Conservation (phyloP, 2,329 filamentous ascomycete species). For the Massarina eburnea region DNA sequence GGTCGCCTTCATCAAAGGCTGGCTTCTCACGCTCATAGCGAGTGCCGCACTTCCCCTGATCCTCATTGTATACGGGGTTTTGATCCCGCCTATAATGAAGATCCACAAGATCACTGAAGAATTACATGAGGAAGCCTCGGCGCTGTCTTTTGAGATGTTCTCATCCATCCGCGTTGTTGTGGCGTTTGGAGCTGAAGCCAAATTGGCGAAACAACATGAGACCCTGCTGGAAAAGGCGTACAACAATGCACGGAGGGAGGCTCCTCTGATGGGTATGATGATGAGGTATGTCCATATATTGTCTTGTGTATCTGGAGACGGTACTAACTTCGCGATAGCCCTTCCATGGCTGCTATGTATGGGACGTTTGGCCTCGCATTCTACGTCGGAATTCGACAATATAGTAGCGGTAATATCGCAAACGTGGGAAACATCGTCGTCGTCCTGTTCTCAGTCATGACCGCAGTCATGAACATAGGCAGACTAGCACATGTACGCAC, state of each 20-base stretch:
- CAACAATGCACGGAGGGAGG: conserved; percentile 27
- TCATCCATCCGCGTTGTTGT: conserved; percentile 40
- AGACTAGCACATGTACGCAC: conserved; percentile 25
- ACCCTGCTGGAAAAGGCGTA: conserved; percentile 28
- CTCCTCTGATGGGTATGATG: conserved; percentile 37
- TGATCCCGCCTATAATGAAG: conserved; percentile 36
- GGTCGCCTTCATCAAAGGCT: conserved; percentile 56
- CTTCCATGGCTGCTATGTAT: conserved; percentile 39
- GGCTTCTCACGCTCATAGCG: conserved; percentile 54
- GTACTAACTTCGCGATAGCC: conserved; percentile 9
- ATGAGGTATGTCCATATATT: conserved; percentile 14
- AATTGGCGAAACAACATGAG: conserved; percentile 34
- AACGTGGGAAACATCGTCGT: conserved; percentile 39
- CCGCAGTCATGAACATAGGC: conserved; percentile 38
- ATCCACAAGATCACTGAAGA: conserved; percentile 37
- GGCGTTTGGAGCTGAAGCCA: conserved; percentile 42
- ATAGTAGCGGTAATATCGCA: conserved; percentile 29
- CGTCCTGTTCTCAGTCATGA: conserved; percentile 44
- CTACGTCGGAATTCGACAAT: conserved; percentile 43
- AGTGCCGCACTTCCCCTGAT: conserved; percentile 49
- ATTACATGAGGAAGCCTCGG: conserved; percentile 37
- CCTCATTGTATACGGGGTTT: conserved; percentile 30
- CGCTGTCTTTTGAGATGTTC: conserved; percentile 43
- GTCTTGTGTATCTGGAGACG: background rate
- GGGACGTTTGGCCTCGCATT: conserved; percentile 42